A percentile compares a stretch with the other conserved stretches of the same genome.
Conservation (phyloP, 2,329 filamentous ascomycete species). For the Neofusicoccum sp. region DNA sequence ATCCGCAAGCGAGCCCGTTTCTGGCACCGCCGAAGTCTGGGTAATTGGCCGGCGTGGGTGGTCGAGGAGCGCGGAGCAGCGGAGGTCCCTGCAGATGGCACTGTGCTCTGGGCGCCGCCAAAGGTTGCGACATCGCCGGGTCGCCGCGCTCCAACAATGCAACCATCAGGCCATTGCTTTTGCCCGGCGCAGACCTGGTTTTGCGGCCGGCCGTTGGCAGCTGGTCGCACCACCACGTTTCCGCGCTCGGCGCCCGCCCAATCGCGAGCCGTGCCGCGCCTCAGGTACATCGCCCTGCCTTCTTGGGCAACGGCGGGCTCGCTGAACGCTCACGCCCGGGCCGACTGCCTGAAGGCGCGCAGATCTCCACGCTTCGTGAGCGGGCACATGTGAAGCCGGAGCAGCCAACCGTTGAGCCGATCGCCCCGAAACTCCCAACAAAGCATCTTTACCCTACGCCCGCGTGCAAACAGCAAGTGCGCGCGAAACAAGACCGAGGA, state of each 20-base stretch:
- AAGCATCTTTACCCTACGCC: neutral
- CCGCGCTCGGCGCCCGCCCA: neutral
- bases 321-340: neutral
- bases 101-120: neutral
- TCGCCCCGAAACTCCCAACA: slow-evolving; percentile 8
- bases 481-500: neutral
- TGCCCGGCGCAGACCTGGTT: slow-evolving; percentile 4
- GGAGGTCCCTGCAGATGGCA: neutral
- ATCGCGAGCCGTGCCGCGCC: neutral
- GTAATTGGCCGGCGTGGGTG: slow-evolving; percentile 1
- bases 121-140: slow-evolving; percentile 2
- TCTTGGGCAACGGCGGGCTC: slow-evolving; percentile 4
- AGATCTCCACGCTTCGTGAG: slow-evolving; percentile 1
- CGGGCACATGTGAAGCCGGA: slow-evolving; percentile 4
- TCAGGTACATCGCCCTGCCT: slow-evolving; percentile 12
- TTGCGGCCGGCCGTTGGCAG: slow-evolving; percentile 1
- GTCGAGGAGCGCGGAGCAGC: neutral
- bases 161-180: slow-evolving; percentile 9
- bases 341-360: slow-evolving; percentile 13
- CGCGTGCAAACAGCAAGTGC: neutral
- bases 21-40: slow-evolving; percentile 2
- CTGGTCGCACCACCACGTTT: neutral
- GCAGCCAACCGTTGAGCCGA: slow-evolving; percentile 3
- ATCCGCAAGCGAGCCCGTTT: neutral
- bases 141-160: neutral